Evolutionary conservation across 306 rosid genomes (phyloP).

Genomic region (Neltuma alba): DNA sequence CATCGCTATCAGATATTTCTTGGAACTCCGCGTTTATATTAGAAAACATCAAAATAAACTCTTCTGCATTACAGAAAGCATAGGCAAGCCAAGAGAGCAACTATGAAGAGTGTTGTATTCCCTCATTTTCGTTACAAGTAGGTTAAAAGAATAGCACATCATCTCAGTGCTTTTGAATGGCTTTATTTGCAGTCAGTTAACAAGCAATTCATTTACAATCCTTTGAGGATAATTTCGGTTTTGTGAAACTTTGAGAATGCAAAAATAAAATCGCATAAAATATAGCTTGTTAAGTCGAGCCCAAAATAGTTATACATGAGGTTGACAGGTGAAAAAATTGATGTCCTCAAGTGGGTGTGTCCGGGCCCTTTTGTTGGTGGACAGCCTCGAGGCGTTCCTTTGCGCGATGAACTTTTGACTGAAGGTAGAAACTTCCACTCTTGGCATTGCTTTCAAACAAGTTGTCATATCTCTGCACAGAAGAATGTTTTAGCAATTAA

Average conservation of each 20-base stretch:
- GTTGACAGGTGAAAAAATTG: not conserved
- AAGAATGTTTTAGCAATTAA: not conserved
- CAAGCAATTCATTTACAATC: conserved; percentile 1
- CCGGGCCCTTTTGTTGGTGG: conserved; percentile 48
- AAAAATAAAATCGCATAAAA: conserved; percentile 31
- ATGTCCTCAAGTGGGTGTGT: conserved; percentile 55
- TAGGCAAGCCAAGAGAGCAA: not conserved
- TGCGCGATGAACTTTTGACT: conserved; percentile 90
- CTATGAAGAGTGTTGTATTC: not conserved
- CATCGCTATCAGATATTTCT: not conserved
- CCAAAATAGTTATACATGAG: conserved; percentile 21
- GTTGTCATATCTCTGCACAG: conserved; percentile 62
- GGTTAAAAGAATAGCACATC: not conserved
- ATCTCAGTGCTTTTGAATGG: not conserved
- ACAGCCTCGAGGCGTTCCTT: conserved; percentile 76
- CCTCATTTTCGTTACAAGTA: not conserved
- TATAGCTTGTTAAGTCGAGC: conserved; percentile 2
- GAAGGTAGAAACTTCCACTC: conserved; percentile 91
- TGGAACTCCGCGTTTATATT: not conserved
- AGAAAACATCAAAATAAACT: not conserved
- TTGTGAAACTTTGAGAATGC: conserved; percentile 11
- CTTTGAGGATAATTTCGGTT: conserved; percentile 3
- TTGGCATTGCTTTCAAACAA: conserved; percentile 83
- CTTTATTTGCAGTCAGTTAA: not conserved
- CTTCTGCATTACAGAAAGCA: not conserved